A percentile compares a stretch with the other conserved stretches of the same genome.
Conservation (phyloP, 169 alveolate genomes). For the Plasmodium coatneyi region DNA sequence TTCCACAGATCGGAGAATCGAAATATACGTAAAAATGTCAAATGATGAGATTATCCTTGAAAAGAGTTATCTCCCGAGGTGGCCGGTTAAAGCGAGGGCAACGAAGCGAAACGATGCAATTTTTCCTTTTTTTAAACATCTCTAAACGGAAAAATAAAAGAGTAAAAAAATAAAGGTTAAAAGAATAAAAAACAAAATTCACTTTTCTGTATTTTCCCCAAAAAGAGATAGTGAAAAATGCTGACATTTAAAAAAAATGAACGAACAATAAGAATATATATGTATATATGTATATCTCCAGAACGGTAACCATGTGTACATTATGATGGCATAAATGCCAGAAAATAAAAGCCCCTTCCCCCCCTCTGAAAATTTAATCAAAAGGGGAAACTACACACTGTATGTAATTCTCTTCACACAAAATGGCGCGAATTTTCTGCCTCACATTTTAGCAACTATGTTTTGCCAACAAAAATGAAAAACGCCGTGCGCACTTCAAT, state of each 20-base stretch:
- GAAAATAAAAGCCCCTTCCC: neutral
- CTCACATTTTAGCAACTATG: neutral
- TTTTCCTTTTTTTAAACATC: neutral
- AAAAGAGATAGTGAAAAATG: neutral
- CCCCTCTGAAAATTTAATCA: neutral
- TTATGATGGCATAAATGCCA: neutral
- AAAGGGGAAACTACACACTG: neutral
- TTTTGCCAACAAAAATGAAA: neutral
- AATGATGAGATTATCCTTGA: neutral
- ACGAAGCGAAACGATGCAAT: neutral
- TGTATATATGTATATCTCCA: neutral
- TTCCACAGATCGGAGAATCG: neutral
- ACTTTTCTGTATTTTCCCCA: neutral
- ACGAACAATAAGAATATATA: neutral
- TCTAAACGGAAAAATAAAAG: neutral
- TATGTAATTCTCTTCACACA: neutral
- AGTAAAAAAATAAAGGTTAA: neutral
- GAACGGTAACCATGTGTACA: neutral
- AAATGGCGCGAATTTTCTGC: neutral
- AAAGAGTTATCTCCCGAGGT: neutral
- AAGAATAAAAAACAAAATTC: neutral
- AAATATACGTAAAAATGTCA: neutral
- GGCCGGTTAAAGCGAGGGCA: neutral
- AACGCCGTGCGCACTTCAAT: neutral
- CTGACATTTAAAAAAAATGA: neutral